Evolutionary conservation across 2,329 filamentous ascomycete species (phyloP), one percentile per base, ranked within the genome.

Genomic region (Fusarium begoniae): DNA sequence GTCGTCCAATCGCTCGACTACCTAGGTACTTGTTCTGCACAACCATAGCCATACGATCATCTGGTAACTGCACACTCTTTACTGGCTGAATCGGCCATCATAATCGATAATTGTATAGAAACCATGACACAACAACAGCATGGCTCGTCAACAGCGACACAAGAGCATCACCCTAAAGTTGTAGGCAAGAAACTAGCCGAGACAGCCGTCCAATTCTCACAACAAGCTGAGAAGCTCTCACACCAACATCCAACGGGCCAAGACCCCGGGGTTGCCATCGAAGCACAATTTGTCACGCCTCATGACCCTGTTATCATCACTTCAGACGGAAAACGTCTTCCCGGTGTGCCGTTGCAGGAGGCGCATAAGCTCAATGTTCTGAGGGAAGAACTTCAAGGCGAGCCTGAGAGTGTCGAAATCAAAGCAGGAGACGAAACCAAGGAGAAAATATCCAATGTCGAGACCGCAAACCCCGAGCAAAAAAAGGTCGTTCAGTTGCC

Each of bases 301-400:
- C 89, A 92, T 55, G 93, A 95, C 79, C 89, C 92, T 1, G 89
- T 95, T 22, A 89, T 95, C 51, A 84, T 91, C 60, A 94, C 92
- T 2, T 87, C 88, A 20, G 89, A 92, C 79, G 92, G 92, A 37
- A 87, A 88, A 53, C 85, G 92, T 44, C 81, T 95, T 11, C 93
- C 93, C 0, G 88, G 89, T 3, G 90, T 95, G 4, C 92, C 93
- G 3, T 79, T 94, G 9, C 85, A 88, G 38, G 93, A 95, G 82
- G 92, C 93, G 3, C 85, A 89, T 69, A 92, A 90, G 79, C 85
- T 95, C 63, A 95, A 95, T 79, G 78, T 84, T 10, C 80, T 93
- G 47, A 89, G 87, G 69, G 87, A 90, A 47, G 84, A 88, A 44
- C 77, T 87, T 22, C 70, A 83, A 20, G 77, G 79, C 17, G 75